Conservation (phyloP, 345 rosid species). For the Eucalyptus tenuipes region DNA sequence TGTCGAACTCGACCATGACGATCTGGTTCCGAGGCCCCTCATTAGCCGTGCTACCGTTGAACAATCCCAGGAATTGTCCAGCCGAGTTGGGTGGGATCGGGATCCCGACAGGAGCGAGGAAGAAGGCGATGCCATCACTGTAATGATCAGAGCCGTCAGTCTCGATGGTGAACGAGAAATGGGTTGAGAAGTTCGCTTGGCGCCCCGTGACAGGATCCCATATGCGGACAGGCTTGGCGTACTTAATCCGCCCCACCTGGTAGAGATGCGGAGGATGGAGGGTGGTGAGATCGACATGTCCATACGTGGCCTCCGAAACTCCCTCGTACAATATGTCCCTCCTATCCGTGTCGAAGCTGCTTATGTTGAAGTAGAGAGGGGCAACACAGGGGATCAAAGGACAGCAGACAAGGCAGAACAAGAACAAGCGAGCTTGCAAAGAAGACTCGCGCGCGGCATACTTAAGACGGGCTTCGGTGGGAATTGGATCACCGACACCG, state of each 20-base stretch:
- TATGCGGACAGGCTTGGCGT: neutral
- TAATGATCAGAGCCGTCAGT: fast-evolving
- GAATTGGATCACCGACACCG: neutral
- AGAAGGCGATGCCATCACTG: neutral
- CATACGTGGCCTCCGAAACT: neutral
- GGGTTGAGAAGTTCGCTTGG: neutral
- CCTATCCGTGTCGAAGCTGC: neutral
- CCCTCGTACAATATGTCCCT: neutral
- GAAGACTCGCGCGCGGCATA: neutral
- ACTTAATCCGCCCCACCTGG: neutral
- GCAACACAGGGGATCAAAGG: neutral
- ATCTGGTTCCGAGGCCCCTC: neutral
- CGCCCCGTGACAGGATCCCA: neutral
- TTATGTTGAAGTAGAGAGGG: neutral
- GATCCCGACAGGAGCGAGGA: neutral
- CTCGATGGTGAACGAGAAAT: neutral
- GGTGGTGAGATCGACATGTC: fast-evolving
- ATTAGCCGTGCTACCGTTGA: neutral
- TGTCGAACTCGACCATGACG: neutral
- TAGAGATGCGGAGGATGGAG: fast-evolving
- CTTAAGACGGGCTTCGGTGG: neutral
- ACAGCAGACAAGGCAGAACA: neutral
- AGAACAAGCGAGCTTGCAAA: neutral
- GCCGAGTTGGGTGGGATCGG: neutral
- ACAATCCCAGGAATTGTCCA: neutral